These are phyloP conservation scores for Leccinum insigne DNA, from an alignment of 1,284 basidiomycete species.

Conservation along the genomic window DNA sequence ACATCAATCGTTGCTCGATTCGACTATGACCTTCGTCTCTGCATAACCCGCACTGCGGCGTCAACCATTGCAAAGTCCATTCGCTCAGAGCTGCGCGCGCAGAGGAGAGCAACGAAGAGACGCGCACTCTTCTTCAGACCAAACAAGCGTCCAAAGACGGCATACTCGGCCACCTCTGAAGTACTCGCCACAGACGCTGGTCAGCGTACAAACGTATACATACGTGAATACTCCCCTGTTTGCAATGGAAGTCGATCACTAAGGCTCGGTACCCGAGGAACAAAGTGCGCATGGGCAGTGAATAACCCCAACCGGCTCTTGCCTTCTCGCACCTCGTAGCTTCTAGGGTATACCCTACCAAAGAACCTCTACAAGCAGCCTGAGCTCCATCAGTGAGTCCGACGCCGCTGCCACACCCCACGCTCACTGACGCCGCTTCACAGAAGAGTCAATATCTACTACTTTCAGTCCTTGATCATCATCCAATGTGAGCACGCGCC, in stretches of 20 bases:
- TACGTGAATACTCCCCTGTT: conserved; percentile 76
- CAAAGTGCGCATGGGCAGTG: conserved; percentile 93
- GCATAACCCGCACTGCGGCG: conserved; percentile 87
- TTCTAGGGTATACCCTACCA: no score
- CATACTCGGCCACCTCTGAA: no score
- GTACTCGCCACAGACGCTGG: conserved; percentile 47
- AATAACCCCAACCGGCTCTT: conserved; percentile 34
- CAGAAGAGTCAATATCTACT: not conserved
- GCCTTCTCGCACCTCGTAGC: not conserved
- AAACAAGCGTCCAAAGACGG: no score
- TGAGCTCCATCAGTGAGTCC: no score
- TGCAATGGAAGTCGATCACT: conserved; percentile 61
- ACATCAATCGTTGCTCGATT: no score
- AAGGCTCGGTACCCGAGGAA: conserved; percentile 84
- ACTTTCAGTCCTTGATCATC: not conserved
- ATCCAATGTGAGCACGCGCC: conserved; percentile 54
- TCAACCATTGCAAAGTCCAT: conserved; percentile 87
- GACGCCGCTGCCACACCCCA: no score
- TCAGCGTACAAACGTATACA: conserved; percentile 73
- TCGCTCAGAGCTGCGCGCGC: conserved; percentile 27
- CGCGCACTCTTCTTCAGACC: conserved; percentile 18
- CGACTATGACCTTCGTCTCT: conserved; percentile 77
- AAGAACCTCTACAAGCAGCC: no score
- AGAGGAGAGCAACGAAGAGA: conserved; percentile 21
- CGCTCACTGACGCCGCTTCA: not conserved